These are phyloP conservation scores for Colletotrichum tamarilloi DNA, from an alignment of 2,329 filamentous ascomycete species.

Conservation along the genomic window DNA sequence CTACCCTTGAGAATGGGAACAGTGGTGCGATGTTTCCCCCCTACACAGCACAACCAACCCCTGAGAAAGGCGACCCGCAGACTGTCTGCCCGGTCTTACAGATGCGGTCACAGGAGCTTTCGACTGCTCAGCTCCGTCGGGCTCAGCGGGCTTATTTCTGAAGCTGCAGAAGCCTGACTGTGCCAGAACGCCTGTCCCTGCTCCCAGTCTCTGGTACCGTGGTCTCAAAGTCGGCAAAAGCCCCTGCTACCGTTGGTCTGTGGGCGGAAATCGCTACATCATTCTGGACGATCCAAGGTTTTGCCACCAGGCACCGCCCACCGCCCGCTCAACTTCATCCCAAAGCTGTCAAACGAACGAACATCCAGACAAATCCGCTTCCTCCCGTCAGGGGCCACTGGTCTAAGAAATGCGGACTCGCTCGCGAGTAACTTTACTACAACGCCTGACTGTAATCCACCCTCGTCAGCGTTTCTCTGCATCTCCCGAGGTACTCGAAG, in stretches of 20 bases:
- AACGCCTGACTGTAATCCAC: not conserved
- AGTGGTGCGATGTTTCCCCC: slow-evolving; percentile 5
- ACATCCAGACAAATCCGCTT: not conserved
- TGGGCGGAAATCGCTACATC: not conserved
- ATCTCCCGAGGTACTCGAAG: not conserved
- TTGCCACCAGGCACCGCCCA: slow-evolving; percentile 31
- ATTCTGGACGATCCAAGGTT: slow-evolving; percentile 1
- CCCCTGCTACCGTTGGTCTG: not conserved
- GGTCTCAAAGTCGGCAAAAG: not conserved
- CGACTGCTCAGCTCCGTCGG: not conserved
- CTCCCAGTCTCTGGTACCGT: not conserved
- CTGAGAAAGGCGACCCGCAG: not conserved
- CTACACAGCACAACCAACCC: not conserved
- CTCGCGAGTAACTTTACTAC: not conserved
- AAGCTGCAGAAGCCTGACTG: slow-evolving; percentile 12
- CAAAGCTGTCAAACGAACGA: not conserved
- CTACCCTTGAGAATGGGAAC: not conserved
- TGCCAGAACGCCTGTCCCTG: not conserved
- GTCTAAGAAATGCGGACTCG: not conserved
- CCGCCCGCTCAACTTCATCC: not conserved
- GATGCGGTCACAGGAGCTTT: not conserved
- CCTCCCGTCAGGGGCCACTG: slow-evolving; percentile 13
- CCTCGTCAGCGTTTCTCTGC: not conserved
- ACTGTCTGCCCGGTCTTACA: not conserved
- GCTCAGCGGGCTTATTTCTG: not conserved